phyloP scores from a whole-genome alignment of 148 eudicot species.

The Spergularia bocconei region DNA sequence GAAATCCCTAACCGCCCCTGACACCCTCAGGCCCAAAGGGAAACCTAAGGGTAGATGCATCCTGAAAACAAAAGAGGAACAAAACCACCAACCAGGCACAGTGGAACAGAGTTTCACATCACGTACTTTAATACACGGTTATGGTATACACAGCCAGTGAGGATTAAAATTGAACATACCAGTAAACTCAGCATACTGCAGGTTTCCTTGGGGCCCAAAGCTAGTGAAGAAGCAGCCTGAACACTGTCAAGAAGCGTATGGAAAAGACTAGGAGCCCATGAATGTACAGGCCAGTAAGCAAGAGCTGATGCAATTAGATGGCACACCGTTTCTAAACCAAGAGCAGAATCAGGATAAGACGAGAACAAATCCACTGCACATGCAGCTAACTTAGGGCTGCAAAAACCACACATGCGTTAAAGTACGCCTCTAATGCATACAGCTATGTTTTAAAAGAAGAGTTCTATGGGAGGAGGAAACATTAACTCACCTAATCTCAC shows the following conservation, averaged over 20 bases:
- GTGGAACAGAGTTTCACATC: neutral
- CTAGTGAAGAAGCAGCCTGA: constrained; percentile 71
- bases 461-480: neutral
- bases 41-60: neutral
- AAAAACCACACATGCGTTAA: constrained; percentile 21
- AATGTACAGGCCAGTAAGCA: constrained; percentile 91
- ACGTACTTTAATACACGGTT: neutral
- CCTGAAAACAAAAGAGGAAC: neutral
- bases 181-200: constrained; percentile 76
- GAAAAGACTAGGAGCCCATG: constrained; percentile 96
- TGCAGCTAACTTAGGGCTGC: constrained; percentile 93
- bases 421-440: neutral
- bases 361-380: constrained; percentile 65
- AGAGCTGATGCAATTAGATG: constrained; percentile 91
- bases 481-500: constrained; percentile 69
- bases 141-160: neutral
- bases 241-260: constrained; percentile 82
- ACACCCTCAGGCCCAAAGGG: neutral
- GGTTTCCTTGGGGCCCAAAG: constrained; percentile 92
- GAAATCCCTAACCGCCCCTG: neutral
- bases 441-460: neutral
- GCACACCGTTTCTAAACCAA: constrained; percentile 80
- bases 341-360: constrained; percentile 73
- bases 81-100: neutral
- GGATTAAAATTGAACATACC: constrained; percentile 41